Conservation (phyloP, 2,329 filamentous ascomycete species). For the Blumeria graminis region DNA sequence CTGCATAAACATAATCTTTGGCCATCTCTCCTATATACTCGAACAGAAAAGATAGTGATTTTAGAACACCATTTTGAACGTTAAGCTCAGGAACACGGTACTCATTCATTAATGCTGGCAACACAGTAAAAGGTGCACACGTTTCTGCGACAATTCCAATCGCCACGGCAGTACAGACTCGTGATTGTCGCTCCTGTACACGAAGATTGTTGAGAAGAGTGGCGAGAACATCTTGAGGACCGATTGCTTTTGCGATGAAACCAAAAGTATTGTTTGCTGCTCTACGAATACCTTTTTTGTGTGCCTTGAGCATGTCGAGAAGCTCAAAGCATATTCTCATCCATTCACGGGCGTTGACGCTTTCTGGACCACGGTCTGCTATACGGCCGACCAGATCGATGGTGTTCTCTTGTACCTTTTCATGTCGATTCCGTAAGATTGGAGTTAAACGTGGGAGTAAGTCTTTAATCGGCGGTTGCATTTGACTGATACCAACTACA, state of each 20-base stretch:
- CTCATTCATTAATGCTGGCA: conserved; percentile 98
- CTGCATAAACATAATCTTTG: conserved; percentile 97
- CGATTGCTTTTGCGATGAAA: conserved; percentile 98
- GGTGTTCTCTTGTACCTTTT: conserved; percentile 98
- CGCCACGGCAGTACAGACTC: conserved; percentile 93
- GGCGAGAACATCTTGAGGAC: conserved; percentile 86
- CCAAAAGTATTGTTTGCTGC: conserved; percentile 99
- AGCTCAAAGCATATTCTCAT: conserved; percentile 99
- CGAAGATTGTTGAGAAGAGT: conserved; percentile 90
- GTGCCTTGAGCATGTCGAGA: conserved; percentile 95
- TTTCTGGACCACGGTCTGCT: conserved; percentile 86
- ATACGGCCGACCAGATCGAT: conserved; percentile 96
- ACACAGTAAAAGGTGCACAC: conserved; percentile 90
- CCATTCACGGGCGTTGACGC: conserved; percentile 93
- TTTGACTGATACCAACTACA: conserved; percentile 89
- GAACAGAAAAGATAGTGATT: conserved; percentile 88
- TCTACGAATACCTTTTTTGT: conserved; percentile 96
- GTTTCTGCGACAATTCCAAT: conserved; percentile 98
- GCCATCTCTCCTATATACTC: conserved; percentile 99
- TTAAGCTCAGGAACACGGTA: conserved; percentile 96
- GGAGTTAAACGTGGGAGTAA: conserved; percentile 82
- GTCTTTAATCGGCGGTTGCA: conserved; percentile 96
- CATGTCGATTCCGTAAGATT: conserved; percentile 94
- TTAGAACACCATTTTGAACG: conserved; percentile 94
- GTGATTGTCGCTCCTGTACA: conserved; percentile 91